Base-by-base conservation (phyloP, 495 filamentous ascomycete species). In the Neurospora sp. region DNA sequence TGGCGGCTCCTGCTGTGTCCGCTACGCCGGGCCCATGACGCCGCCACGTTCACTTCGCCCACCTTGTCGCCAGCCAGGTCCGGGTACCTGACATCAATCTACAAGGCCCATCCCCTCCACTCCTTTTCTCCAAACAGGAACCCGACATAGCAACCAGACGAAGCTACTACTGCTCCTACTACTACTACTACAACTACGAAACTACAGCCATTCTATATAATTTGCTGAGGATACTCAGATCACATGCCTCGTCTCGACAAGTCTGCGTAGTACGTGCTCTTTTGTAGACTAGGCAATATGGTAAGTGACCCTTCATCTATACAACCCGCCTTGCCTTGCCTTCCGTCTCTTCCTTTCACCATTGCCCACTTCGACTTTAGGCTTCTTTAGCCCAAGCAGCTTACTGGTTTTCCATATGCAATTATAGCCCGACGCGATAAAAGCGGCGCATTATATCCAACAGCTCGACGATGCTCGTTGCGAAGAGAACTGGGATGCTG, bases 381-480 rank as follows among this genome's bases (percentile, higher is more conserved):
- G 15, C 13, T 66, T 66, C 54, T 8, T 31, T 34, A 8, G 24
- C 54, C 15, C 13, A 4, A 28, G 8, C 28, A 66, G 13, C 28
- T 79, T 36, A 74, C 73, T 70, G 34, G 70, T 70, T 5, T 66
- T 31, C 4, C 21, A 1, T 24, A 71, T 70, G 31, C 54, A n/a
- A 17, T 8, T 28, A n/a, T 45, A 84, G 83, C 79, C 80, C 80
- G 87, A 83, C 85, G 73, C 81, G 71, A 71, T 80, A 73, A 99
- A 99, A 84, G 94, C 91, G 69, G 87, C 86, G 74, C 88, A 90
- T 77, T 97, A 97, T 82, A 85, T 95, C 76, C 85, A 87, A 78
- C 89, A 88, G 82, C 89, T 99, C 76, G 93, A 98, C 78, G 88
- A 89, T 76, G 93, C 93, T 75, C 92, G 96, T 73, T 96, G 92